A percentile compares a stretch with the other conserved stretches of the same genome.
Conservation (phyloP, 352 stramenopile species). For the Phytophthora quininea region DNA sequence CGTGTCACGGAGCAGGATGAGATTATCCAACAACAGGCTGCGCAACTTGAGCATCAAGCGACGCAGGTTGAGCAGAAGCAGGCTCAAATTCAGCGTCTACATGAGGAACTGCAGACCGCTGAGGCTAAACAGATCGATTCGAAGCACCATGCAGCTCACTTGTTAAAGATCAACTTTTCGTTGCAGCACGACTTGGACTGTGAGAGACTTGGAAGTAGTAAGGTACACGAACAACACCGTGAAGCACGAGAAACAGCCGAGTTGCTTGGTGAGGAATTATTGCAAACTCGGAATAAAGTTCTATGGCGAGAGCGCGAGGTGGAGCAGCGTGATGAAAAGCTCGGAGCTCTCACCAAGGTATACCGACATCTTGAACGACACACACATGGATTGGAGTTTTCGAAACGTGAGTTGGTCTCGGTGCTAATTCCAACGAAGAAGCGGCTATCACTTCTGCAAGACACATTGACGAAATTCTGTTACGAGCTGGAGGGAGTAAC, state of each 20-base stretch:
- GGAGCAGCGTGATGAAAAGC: constrained; percentile 31
- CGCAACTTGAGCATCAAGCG: constrained; percentile 25
- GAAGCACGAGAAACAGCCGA: constrained; percentile 21
- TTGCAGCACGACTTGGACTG: constrained; percentile 32
- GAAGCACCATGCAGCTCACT: constrained; percentile 31
- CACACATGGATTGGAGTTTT: constrained; percentile 35
- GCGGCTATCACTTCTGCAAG: constrained; percentile 32
- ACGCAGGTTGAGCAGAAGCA: constrained; percentile 34
- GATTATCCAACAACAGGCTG: constrained; percentile 12
- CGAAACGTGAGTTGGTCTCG: constrained; percentile 36
- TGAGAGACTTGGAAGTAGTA: not conserved
- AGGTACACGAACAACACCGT: constrained; percentile 1
- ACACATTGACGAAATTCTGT: constrained; percentile 39
- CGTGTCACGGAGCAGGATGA: constrained; percentile 9
- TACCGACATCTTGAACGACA: constrained; percentile 27
- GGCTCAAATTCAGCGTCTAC: constrained; percentile 32
- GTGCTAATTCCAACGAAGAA: constrained; percentile 39
- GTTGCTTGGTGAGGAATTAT: constrained; percentile 32
- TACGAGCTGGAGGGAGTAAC: constrained; percentile 41
- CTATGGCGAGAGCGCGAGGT: constrained; percentile 6
- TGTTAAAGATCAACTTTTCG: constrained; percentile 37
- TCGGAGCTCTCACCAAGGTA: constrained; percentile 12
- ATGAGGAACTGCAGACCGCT: not conserved
- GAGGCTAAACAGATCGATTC: constrained; percentile 26
- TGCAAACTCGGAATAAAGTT: constrained; percentile 6